These are phyloP conservation scores for Neonectria sp. DNA, from an alignment of 2,329 filamentous ascomycete species.

Conservation along the genomic window DNA sequence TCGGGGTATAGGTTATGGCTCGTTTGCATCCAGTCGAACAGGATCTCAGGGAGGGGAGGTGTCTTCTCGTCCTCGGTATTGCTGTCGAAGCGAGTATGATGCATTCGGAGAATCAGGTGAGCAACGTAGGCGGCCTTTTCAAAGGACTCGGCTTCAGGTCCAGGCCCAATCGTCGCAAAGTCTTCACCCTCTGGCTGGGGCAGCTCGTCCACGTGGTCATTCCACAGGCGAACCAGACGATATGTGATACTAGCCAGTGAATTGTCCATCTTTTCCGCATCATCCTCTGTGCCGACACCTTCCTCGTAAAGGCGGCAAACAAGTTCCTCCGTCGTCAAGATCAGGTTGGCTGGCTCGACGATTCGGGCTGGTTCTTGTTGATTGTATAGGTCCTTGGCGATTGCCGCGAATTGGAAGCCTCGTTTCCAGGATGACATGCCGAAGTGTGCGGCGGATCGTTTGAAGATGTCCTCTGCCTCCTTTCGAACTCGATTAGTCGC, in stretches of 20 bases:
- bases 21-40: constrained; percentile 86
- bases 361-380: constrained; percentile 71
- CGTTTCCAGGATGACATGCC: constrained; percentile 61
- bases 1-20: constrained; percentile 81
- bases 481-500: constrained; percentile 67
- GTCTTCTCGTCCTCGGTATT: constrained; percentile 56
- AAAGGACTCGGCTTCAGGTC: constrained; percentile 72
- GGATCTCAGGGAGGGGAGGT: constrained; percentile 78
- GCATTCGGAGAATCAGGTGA: constrained; percentile 82
- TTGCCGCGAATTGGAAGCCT: constrained; percentile 75
- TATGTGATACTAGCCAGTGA: constrained; percentile 69
- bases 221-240: constrained; percentile 70
- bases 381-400: constrained; percentile 79
- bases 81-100: constrained; percentile 72
- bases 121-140: constrained; percentile 86
- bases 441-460: constrained; percentile 65
- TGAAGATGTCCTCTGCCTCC: constrained; percentile 71
- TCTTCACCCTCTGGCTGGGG: constrained; percentile 67
- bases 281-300: constrained; percentile 69
- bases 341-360: constrained; percentile 78
- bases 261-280: constrained; percentile 69
- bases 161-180: constrained; percentile 75
- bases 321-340: constrained; percentile 82
- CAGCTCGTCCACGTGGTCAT: constrained; percentile 65
- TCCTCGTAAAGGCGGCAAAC: constrained; percentile 76